Percentiles rank a stretch among this genome's conserved stretches.
Conservation (phyloP, 2,329 filamentous ascomycete genomes). For the Zasmidium citrigriseum region DNA sequence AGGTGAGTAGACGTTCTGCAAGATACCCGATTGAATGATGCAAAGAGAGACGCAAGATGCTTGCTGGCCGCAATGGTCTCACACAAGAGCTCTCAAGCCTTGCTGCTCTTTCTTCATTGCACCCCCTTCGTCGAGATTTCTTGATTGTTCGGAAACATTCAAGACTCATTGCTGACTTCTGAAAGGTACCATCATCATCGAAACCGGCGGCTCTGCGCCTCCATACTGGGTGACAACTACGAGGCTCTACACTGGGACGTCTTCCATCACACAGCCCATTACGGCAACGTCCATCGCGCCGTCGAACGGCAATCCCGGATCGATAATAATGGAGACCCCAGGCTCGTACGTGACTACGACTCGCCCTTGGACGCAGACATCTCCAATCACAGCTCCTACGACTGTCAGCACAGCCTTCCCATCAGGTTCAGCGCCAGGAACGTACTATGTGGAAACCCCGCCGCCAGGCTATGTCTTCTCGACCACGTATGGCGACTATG, state of each 20-base stretch:
- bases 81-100: too few species aligned
- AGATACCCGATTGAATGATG: too few species aligned
- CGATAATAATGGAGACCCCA: neutral
- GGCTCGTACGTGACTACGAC: conserved; percentile 1
- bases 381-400: neutral
- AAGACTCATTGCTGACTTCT: too few species aligned
- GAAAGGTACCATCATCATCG: too few species aligned
- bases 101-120: too few species aligned
- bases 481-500: conserved; percentile 8
- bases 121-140: too few species aligned
- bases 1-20: too few species aligned
- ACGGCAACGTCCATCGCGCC: conserved; percentile 1
- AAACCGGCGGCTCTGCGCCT: too few species aligned
- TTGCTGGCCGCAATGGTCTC: too few species aligned
- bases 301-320: neutral
- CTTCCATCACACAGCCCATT: neutral
- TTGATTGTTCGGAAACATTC: too few species aligned
- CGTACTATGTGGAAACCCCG: conserved; percentile 9
- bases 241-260: neutral
- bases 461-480: conserved; percentile 1
- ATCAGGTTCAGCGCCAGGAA: conserved; percentile 5
- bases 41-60: too few species aligned
- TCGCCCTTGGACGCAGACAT: neutral
- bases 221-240: neutral
- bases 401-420: conserved; percentile 12